phyloP scores from a whole-genome alignment of 768 basidiomycete genomes.

The Trametes gibbosa region DNA sequence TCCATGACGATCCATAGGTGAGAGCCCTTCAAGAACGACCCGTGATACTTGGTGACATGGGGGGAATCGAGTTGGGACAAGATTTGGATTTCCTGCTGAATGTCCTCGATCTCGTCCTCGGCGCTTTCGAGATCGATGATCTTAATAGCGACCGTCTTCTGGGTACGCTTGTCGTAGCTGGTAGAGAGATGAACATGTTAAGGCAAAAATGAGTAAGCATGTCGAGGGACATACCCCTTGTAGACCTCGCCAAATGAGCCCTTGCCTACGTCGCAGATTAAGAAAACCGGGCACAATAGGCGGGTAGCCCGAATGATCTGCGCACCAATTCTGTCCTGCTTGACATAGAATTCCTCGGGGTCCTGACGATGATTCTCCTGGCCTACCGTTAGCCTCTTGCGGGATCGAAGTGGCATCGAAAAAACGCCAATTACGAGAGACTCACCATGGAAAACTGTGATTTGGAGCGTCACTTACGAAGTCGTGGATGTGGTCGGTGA shows the following conservation, averaged over 20 bases:
- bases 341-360: slow-evolving; percentile 96
- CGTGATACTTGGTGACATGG: slow-evolving; percentile 97
- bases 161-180: slow-evolving; percentile 93
- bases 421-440: not conserved
- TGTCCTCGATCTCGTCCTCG: slow-evolving; percentile 99
- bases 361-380: slow-evolving; percentile 76
- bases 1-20: slow-evolving; percentile 99
- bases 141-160: slow-evolving; percentile 98
- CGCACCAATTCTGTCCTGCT: slow-evolving; percentile 94
- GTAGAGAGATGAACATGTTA: not conserved
- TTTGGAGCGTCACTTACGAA: slow-evolving; percentile 9
- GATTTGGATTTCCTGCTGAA: slow-evolving; percentile 98
- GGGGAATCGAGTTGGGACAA: slow-evolving; percentile 94
- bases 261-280: slow-evolving; percentile 59
- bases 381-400: slow-evolving; percentile 9
- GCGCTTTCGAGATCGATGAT: slow-evolving; percentile 99
- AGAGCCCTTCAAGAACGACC: slow-evolving; percentile 92
- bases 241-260: slow-evolving; percentile 99
- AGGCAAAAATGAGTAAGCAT: slow-evolving; percentile 4
- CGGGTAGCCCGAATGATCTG: slow-evolving; percentile 10
- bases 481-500: slow-evolving; percentile 23
- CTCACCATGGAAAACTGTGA: slow-evolving; percentile 25
- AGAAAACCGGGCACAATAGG: slow-evolving; percentile 11
- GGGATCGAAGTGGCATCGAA: slow-evolving; percentile 11
- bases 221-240: slow-evolving; percentile 70